Evolutionary conservation across 495 filamentous ascomycete genomes (phyloP).

Genomic region (Articulospora tetracladia): DNA sequence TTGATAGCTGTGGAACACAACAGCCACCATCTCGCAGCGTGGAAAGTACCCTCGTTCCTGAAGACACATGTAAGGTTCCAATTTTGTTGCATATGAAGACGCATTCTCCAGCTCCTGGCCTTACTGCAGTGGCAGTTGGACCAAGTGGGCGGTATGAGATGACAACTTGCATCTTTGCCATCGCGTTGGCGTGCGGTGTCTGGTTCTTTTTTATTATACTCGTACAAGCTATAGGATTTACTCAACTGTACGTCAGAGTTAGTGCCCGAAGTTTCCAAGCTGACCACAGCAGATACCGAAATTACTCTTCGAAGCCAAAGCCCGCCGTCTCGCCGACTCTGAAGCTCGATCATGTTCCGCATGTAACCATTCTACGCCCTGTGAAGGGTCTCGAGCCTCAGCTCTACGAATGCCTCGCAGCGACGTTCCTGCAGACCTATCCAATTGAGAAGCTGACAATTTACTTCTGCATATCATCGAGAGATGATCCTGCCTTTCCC

Average conservation of each 20-base stretch:
- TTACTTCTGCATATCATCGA: constrained; percentile 75
- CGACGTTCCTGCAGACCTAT: constrained; percentile 82
- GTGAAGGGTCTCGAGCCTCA: constrained; percentile 88
- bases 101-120: background rate
- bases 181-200: constrained; percentile 40
- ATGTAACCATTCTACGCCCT: constrained; percentile 88
- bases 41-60: background rate
- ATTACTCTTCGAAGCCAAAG: constrained; percentile 41
- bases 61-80: constrained; percentile 2
- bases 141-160: constrained; percentile 10
- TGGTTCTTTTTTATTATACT: constrained; percentile 46
- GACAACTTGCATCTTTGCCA: constrained; percentile 35
- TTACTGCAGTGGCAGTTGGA: constrained; percentile 15
- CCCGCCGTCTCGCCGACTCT: constrained; percentile 41
- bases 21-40: background rate
- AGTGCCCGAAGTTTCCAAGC: background rate
- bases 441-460: constrained; percentile 74
- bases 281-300: constrained; percentile 38
- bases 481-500: constrained; percentile 74
- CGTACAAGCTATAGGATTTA: constrained; percentile 47
- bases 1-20: background rate
- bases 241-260: constrained; percentile 40
- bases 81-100: background rate
- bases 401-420: constrained; percentile 90
- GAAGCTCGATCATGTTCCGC: constrained; percentile 53